Conservation (phyloP, 371 early-diverging fungal species). For the Syncephalis fuscata region DNA sequence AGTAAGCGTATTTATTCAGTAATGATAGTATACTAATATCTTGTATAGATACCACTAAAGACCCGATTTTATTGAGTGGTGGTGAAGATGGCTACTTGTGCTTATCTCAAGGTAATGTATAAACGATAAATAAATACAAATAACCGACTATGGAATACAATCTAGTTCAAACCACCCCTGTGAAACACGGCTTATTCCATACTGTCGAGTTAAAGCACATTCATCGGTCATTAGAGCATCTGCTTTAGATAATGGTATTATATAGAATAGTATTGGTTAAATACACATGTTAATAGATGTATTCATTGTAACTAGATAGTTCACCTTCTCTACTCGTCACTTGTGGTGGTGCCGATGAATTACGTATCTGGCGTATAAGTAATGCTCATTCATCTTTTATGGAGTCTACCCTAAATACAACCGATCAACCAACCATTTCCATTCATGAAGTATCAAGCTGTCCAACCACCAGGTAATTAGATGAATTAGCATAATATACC, state of each 20-base stretch:
- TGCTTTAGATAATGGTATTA: neutral
- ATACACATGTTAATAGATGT: neutral
- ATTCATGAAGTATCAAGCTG: too few species aligned
- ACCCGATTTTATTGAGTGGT: slow-evolving; percentile 20
- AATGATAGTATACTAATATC: too few species aligned
- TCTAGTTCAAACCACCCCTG: neutral
- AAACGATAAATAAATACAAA: neutral
- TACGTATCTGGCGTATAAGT: too few species aligned
- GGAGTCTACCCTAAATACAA: too few species aligned
- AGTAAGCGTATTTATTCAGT: slow-evolving; percentile 8
- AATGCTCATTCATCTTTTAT: too few species aligned
- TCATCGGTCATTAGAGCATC: neutral
- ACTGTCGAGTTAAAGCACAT: neutral
- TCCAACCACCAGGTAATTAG: too few species aligned
- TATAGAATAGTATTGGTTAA: neutral
- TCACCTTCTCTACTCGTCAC: too few species aligned
- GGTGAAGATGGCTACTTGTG: slow-evolving; percentile 29
- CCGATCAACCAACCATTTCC: too few species aligned
- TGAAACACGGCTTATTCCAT: neutral
- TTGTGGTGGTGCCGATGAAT: too few species aligned
- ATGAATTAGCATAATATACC: too few species aligned
- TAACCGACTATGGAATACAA: too few species aligned
- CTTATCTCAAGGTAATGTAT: slow-evolving; percentile 9
- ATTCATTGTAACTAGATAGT: neutral
- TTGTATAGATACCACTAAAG: slow-evolving; percentile 1